Base-by-base conservation (phyloP, 73 alveolate genomes). In the Stentor coeruleus region DNA sequence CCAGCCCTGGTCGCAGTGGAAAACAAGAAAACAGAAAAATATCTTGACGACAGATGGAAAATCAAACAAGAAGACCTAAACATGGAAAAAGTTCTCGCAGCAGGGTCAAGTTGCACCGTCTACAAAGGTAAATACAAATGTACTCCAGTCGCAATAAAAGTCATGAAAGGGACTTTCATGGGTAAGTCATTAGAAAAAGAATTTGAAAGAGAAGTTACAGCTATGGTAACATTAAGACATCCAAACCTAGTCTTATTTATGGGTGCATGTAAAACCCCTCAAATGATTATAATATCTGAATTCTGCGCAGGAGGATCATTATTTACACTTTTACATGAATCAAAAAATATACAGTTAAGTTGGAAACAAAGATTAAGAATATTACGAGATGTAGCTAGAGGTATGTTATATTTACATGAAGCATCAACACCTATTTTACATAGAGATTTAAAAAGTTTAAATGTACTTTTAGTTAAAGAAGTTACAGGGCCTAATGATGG, bases 171-270 rank as follows among this genome's bases (percentile, higher is more conserved):
- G 59, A 38, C 82, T 14, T 84, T 59, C 33, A 49, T 49, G 66
- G 82, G 91, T 33, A 81, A 90, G 86, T 83, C 30, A 57, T 90
- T 94, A 72, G 92, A 95, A 36, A 97, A 96, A 86, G 98, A 96
- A 87, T 97, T 97, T 84, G 79, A 91, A 30, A 93, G 94, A 58
- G 99, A 97, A 94, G 94, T 98, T 80, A 94, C 95, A 59, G 98
- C 98, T 26, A 93, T 97, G 98, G 98, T 95, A 82, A 96, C 93
- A 66, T 85, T 97, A 41, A 92, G 99, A 81, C 99, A 97, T 89
- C 99, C 99, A n/a, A 97, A 90, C 89, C 81, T 90, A 87, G 74
- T 90, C 93, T 83, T 94, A 93, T 33, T 97, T 35, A 89, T 90
- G 92, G 96, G 96, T 37, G 94, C 94, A 58, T 83, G 95, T 3